phyloP scores from a whole-genome alignment of 257 asterid genomes.

The Paulownia fortunei region DNA sequence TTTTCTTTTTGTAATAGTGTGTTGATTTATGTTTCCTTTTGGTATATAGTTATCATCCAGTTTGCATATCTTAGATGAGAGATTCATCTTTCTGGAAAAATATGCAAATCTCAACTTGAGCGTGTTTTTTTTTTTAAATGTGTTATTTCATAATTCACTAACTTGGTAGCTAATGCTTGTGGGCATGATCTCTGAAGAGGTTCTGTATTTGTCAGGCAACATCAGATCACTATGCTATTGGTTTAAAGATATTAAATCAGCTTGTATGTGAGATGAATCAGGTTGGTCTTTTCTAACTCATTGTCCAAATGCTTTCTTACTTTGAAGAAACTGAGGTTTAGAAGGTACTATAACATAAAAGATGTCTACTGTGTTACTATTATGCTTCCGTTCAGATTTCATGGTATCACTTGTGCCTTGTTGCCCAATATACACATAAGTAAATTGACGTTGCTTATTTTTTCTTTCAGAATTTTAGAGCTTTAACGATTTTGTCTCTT shows the following conservation, averaged over 20 bases:
- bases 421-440: conserved; percentile 1
- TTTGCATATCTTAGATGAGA: neutral
- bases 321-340: conserved; percentile 21
- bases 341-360: conserved; percentile 8
- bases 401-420: conserved; percentile 17
- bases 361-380: neutral
- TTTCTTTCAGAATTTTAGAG: conserved; percentile 8
- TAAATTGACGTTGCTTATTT: conserved; percentile 17
- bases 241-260: conserved; percentile 93
- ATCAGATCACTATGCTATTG: conserved; percentile 86
- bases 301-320: conserved; percentile 23
- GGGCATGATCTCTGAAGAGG: conserved; percentile 33
- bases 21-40: neutral
- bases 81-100: conserved; percentile 9
- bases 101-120: conserved; percentile 18
- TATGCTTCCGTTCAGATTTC: conserved; percentile 13
- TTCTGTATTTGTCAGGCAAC: conserved; percentile 72
- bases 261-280: conserved; percentile 97
- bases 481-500: conserved; percentile 21
- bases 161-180: conserved; percentile 32
- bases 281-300: conserved; percentile 50
- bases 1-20: neutral
- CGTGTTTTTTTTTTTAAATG: neutral
- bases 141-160: neutral
- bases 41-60: neutral